Conservation (phyloP, 2,329 filamentous ascomycete species). For the Fonsecaea monophora region DNA sequence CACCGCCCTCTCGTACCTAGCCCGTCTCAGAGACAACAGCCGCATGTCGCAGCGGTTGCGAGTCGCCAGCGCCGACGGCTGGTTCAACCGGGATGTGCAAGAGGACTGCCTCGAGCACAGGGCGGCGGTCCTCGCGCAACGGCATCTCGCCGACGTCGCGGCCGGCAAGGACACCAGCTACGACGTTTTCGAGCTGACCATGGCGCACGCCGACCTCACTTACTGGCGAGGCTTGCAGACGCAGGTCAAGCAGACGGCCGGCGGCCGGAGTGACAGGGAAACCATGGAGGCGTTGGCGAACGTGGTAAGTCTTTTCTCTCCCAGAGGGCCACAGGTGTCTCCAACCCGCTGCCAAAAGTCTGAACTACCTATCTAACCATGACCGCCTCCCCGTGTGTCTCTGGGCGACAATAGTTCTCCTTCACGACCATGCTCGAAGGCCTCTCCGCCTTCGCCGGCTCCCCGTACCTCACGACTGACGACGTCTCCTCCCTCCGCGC, state of each 20-base stretch:
- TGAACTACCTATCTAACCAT: not conserved
- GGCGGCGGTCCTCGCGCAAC: conserved; percentile 31
- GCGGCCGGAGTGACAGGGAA: not conserved
- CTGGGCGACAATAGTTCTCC: conserved; percentile 28
- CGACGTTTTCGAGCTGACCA: conserved; percentile 37
- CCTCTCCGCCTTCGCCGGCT: conserved; percentile 31
- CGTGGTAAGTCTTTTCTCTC: conserved; percentile 28
- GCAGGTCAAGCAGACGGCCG: conserved; percentile 23
- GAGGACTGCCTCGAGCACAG: conserved; percentile 37
- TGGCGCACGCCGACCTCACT: conserved; percentile 40
- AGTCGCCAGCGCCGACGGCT: conserved; percentile 27
- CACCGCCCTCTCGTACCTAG: conserved; percentile 36
- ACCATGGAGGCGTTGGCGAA: conserved; percentile 33
- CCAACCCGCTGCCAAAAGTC: not conserved
- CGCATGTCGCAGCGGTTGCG: conserved; percentile 14
- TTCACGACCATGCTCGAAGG: conserved; percentile 32
- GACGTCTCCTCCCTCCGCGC: conserved; percentile 26
- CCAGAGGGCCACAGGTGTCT: not conserved
- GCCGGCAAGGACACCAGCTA: conserved; percentile 39
- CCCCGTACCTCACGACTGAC: conserved; percentile 12
- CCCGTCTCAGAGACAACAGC: conserved; percentile 24
- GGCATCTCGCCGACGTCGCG: conserved; percentile 35
- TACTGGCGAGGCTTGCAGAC: conserved; percentile 38
- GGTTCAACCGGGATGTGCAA: conserved; percentile 34
- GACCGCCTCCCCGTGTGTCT: not conserved